These are phyloP conservation scores for Herpetospermum pedunculosum DNA, from an alignment of 306 rosid genomes.

Conservation along the genomic window DNA sequence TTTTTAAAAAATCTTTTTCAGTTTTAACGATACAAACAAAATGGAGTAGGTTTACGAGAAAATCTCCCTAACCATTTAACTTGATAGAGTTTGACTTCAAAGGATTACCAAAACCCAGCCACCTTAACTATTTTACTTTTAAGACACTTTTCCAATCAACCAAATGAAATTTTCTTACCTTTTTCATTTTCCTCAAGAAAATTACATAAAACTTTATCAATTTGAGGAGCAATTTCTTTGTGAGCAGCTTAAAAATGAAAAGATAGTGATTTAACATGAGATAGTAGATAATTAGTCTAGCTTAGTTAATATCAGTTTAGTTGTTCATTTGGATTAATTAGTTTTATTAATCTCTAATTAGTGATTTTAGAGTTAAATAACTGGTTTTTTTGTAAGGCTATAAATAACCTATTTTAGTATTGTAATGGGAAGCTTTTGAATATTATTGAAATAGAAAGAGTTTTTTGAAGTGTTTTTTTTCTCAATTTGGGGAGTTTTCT, in stretches of 20 bases:
- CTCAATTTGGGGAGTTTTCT: no score
- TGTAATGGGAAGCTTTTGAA: no score
- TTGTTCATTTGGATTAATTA: no score
- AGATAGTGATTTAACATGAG: not conserved
- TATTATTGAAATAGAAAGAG: no score
- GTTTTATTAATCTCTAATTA: no score
- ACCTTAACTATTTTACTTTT: not conserved
- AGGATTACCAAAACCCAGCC: not conserved
- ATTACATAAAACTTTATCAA: not conserved
- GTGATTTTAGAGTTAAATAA: no score
- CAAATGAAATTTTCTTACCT: not conserved
- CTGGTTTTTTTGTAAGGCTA: no score
- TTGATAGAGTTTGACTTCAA: not conserved
- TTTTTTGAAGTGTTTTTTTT: no score
- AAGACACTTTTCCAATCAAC: not conserved
- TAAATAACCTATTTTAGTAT: no score
- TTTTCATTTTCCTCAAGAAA: not conserved
- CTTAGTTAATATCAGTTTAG: no score
- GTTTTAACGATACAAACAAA: not conserved
- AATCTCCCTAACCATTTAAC: not conserved
- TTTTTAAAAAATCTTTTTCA: not conserved
- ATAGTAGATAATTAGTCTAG: no score
- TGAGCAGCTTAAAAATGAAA: not conserved
- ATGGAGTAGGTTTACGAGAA: not conserved
- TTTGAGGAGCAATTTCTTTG: not conserved